Evolutionary conservation across 257 asterid species (phyloP).

Genomic region (Penstemon barbatus): DNA sequence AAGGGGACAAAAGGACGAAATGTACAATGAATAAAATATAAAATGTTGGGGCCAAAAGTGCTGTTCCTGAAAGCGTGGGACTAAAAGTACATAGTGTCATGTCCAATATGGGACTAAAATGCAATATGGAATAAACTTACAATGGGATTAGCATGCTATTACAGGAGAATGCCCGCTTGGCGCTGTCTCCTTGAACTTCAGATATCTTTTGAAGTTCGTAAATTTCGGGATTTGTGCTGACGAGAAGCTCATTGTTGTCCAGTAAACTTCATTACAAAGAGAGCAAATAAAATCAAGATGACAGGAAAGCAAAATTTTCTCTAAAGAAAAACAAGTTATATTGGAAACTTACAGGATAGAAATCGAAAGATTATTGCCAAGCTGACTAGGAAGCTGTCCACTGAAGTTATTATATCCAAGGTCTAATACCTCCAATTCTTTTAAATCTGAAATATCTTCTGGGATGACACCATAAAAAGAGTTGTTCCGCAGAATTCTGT

Average conservation of each 20-base stretch:
- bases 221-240: constrained; percentile 42
- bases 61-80: too few species aligned
- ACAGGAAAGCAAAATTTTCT: constrained; percentile 4
- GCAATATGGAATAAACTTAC: constrained; percentile 34
- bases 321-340: neutral
- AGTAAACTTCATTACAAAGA: constrained; percentile 54
- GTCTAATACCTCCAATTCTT: constrained; percentile 71
- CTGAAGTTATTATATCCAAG: constrained; percentile 76
- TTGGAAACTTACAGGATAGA: constrained; percentile 51
- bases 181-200: constrained; percentile 51
- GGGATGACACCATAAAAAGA: constrained; percentile 81
- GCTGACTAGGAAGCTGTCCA: constrained; percentile 61
- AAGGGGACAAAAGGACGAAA: neutral
- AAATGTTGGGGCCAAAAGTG: neutral
- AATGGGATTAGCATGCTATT: constrained; percentile 34
- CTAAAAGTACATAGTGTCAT: too few species aligned
- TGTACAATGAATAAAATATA: neutral
- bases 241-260: constrained; percentile 62
- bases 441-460: constrained; percentile 52
- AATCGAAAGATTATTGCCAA: constrained; percentile 55
- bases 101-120: neutral
- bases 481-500: constrained; percentile 80
- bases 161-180: constrained; percentile 32
- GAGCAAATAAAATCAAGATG: constrained; percentile 4
- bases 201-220: constrained; percentile 52